Percentiles rank a stretch among this genome's conserved stretches.
Evolutionary conservation across 1,139 yeast species (phyloP).

Genomic region (Geotrichum cucujoidarum): DNA sequence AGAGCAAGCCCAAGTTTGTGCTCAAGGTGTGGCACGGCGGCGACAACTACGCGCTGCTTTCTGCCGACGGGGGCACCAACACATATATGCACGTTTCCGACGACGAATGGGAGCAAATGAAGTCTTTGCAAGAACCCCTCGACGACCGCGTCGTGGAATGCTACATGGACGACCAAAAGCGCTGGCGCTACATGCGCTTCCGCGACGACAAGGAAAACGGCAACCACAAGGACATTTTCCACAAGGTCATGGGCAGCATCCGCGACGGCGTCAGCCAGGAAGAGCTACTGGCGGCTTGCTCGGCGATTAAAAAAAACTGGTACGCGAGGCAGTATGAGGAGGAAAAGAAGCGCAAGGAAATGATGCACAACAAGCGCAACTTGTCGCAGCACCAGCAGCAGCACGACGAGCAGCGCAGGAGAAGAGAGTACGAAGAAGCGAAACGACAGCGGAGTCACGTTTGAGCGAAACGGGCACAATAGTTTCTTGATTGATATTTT

Average conservation of each 20-base stretch:
- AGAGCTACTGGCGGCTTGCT: constrained; percentile 52
- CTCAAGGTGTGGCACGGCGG: constrained; percentile 81
- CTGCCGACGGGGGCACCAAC: constrained; percentile 49
- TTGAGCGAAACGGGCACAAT: too few species aligned
- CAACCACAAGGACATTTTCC: constrained; percentile 75
- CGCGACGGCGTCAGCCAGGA: constrained; percentile 79
- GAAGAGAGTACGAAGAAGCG: too few species aligned
- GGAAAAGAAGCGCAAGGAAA: constrained; percentile 39
- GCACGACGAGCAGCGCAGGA: not conserved
- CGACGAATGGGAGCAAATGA: constrained; percentile 78
- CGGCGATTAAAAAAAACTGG: constrained; percentile 44
- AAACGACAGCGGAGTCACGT: not conserved
- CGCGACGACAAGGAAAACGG: constrained; percentile 91
- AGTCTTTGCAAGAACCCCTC: constrained; percentile 67
- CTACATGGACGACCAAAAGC: constrained; percentile 52
- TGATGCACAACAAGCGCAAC: not conserved
- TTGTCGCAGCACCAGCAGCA: not conserved
- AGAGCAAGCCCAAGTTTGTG: constrained; percentile 63
- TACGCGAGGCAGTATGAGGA: too few species aligned
- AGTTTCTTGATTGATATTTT: too few species aligned
- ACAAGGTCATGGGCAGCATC: constrained; percentile 76
- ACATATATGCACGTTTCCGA: constrained; percentile 58
- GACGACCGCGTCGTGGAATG: constrained; percentile 92
- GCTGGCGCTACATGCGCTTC: constrained; percentile 83
- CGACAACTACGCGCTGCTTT: constrained; percentile 44